These are phyloP conservation scores for Penicillium paradoxum DNA, from an alignment of 495 filamentous ascomycete genomes.

Conservation along the genomic window DNA sequence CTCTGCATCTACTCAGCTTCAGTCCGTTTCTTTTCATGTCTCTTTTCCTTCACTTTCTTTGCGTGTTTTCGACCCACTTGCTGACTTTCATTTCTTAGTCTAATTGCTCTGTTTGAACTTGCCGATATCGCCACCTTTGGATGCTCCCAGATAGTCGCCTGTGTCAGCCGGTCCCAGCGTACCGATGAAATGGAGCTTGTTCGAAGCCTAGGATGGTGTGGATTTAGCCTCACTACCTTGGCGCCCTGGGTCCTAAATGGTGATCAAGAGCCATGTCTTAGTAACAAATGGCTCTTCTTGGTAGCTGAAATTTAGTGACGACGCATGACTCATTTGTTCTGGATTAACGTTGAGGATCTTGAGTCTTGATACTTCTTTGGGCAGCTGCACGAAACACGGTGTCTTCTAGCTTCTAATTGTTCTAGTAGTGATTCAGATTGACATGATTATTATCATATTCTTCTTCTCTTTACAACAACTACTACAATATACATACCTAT, in stretches of 20 bases:
- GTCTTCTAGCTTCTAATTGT: neutral
- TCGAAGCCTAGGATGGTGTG: constrained; percentile 85
- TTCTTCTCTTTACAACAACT: neutral
- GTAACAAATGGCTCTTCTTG: constrained; percentile 77
- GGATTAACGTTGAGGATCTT: neutral
- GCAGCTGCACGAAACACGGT: neutral
- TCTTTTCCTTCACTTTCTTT: no score
- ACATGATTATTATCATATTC: neutral
- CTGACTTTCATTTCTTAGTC: constrained; percentile 40
- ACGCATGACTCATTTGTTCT: neutral
- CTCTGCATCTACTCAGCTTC: no score
- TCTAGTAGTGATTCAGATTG: neutral
- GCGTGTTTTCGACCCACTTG: neutral
- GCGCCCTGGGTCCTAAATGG: constrained; percentile 56
- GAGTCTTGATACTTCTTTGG: neutral
- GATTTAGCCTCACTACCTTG: constrained; percentile 76
- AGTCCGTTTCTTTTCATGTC: no score
- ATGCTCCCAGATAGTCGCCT: constrained; percentile 74
- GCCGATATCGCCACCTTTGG: constrained; percentile 61
- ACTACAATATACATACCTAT: no score
- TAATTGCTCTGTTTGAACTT: constrained; percentile 88
- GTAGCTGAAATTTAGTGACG: constrained; percentile 66
- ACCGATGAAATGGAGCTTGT: constrained; percentile 59
- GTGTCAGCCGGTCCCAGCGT: constrained; percentile 62
- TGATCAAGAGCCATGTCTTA: constrained; percentile 49